Percentiles rank a stretch among this genome's conserved stretches.
Conservation (phyloP, 352 stramenopile species). For the Pythium brassicae region DNA sequence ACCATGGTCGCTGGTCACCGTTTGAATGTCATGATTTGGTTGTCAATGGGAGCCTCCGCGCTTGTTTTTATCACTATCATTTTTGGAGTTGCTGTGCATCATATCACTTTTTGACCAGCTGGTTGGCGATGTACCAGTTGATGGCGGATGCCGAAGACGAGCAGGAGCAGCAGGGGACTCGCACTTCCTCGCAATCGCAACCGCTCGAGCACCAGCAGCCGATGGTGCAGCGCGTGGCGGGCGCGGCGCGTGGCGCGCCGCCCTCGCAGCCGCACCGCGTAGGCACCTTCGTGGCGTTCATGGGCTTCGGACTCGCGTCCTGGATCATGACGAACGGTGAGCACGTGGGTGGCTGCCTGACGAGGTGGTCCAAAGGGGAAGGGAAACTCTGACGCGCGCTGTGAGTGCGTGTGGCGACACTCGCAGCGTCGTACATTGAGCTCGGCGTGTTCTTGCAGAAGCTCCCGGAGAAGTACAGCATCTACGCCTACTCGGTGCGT, state of each 20-base stretch:
- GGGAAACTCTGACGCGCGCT: background rate
- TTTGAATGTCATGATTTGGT: no score
- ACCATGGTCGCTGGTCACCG: no score
- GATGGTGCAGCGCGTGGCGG: background rate
- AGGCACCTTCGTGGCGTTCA: conserved; percentile 44
- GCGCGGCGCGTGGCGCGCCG: background rate
- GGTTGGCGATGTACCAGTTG: background rate
- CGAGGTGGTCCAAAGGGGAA: background rate
- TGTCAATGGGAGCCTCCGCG: no score
- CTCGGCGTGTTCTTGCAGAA: conserved; percentile 49
- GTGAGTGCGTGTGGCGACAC: conserved; percentile 8
- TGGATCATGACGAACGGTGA: conserved; percentile 72
- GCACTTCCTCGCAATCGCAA: background rate
- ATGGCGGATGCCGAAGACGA: background rate
- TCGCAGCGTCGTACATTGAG: conserved; percentile 41
- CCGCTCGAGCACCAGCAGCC: background rate
- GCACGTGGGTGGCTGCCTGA: background rate
- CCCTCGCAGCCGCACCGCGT: conserved; percentile 11
- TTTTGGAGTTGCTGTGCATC: no score
- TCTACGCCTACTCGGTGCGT: conserved; percentile 64
- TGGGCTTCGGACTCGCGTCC: conserved; percentile 50
- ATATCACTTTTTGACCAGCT: no score
- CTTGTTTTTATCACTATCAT: no score
- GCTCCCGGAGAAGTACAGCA: conserved; percentile 58
- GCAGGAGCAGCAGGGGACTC: background rate